These are phyloP conservation scores for Globisporangium solare DNA, from an alignment of 352 stramenopile genomes.

Conservation along the genomic window DNA sequence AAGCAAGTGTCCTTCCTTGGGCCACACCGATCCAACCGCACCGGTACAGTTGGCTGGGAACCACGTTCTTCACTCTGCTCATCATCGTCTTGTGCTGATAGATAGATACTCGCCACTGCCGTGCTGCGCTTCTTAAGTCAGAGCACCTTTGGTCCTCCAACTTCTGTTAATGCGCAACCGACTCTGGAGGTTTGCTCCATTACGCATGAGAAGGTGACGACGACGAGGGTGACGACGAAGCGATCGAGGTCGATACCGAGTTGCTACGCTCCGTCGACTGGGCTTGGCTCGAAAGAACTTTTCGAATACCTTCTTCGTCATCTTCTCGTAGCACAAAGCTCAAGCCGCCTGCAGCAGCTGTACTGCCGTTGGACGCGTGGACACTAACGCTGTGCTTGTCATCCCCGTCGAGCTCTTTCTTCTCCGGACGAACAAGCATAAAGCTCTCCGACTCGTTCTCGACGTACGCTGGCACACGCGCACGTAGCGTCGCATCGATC, in stretches of 20 bases:
- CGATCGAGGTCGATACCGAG: slow-evolving; percentile 5
- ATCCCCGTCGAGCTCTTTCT: slow-evolving; percentile 23
- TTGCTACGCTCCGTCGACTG: background rate
- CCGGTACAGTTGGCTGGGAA: background rate
- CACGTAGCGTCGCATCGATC: slow-evolving; percentile 67
- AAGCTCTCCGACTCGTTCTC: slow-evolving; percentile 66
- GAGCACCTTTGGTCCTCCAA: background rate
- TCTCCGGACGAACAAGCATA: slow-evolving; percentile 56
- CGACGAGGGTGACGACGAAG: background rate
- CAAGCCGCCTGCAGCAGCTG: slow-evolving; percentile 9
- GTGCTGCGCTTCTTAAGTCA: background rate
- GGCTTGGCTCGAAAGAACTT: slow-evolving; percentile 17
- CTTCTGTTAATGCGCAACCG: background rate
- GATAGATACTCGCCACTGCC: background rate
- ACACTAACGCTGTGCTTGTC: slow-evolving; percentile 2
- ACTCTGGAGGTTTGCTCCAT: background rate
- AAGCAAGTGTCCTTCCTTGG: background rate
- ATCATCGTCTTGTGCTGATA: background rate
- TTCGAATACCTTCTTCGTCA: slow-evolving; percentile 32
- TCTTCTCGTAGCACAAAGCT: slow-evolving; percentile 39
- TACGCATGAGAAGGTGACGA: background rate
- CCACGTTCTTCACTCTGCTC: background rate
- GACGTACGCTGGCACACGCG: slow-evolving; percentile 60
- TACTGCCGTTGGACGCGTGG: slow-evolving; percentile 4
- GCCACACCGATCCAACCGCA: background rate